A percentile compares a stretch with the other conserved stretches of the same genome.
phyloP scores from a whole-genome alignment of 1,284 basidiomycete genomes.

The Cryptococcus sp. region DNA sequence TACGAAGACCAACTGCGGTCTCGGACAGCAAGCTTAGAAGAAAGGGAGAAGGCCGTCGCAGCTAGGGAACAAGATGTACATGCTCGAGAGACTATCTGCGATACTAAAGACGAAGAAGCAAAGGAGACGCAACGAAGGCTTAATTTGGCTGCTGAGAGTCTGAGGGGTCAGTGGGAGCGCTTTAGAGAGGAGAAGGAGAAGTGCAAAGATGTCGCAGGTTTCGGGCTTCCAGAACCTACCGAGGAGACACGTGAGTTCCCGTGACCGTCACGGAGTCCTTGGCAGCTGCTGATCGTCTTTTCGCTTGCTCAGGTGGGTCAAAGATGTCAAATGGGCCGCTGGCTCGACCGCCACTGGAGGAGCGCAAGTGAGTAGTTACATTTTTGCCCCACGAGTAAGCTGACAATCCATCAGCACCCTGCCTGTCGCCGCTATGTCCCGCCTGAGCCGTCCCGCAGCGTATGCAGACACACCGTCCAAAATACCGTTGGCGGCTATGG shows the following conservation, averaged over 20 bases:
- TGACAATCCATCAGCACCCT: conserved; percentile 22
- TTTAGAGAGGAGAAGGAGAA: conserved; percentile 59
- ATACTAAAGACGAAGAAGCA: conserved; percentile 69
- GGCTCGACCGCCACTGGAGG: conserved; percentile 36
- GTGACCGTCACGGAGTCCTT: neutral
- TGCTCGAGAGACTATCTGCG: conserved; percentile 67
- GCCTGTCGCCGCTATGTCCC: conserved; percentile 24
- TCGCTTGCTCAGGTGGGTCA: conserved; percentile 12
- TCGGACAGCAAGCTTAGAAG: conserved; percentile 57
- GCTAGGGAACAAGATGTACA: conserved; percentile 56
- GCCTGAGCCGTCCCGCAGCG: conserved; percentile 22
- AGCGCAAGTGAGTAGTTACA: conserved; percentile 30
- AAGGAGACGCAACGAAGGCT: conserved; percentile 67
- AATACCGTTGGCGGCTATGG: conserved; percentile 33
- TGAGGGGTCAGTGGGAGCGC: conserved; percentile 57
- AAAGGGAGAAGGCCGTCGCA: conserved; percentile 57
- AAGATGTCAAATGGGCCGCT: conserved; percentile 20
- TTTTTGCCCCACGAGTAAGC: neutral
- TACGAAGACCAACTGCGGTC: conserved; percentile 53
- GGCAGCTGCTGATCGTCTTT: neutral
- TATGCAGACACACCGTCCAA: conserved; percentile 51
- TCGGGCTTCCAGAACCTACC: conserved; percentile 12
- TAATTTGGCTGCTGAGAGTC: conserved; percentile 64
- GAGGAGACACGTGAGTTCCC: conserved; percentile 13
- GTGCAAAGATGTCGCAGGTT: conserved; percentile 23